Conservation (phyloP, 2,329 filamentous ascomycete species). For the Fusarium praegraminearum region DNA sequence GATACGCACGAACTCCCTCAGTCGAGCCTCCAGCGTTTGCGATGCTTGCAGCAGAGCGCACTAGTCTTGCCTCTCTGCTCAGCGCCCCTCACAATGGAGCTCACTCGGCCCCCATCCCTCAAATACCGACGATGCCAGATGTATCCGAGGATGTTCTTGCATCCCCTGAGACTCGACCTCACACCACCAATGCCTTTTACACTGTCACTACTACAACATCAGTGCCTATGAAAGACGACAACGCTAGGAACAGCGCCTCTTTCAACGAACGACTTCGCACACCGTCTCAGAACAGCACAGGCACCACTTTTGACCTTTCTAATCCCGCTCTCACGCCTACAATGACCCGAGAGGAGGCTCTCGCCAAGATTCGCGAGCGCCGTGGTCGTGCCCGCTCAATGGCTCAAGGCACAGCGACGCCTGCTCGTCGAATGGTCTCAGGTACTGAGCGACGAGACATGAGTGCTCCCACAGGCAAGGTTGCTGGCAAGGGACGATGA, state of each 20-base stretch:
- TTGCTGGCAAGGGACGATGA: constrained; percentile 42
- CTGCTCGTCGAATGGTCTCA: constrained; percentile 67
- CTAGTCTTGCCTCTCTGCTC: constrained; percentile 71
- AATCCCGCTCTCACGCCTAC: constrained; percentile 73
- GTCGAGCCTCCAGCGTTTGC: constrained; percentile 72
- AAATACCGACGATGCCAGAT: constrained; percentile 55
- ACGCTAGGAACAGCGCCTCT: constrained; percentile 53
- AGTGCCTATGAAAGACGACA: constrained; percentile 64
- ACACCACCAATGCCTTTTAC: constrained; percentile 62
- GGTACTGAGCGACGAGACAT: constrained; percentile 61
- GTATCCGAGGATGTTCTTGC: constrained; percentile 29
- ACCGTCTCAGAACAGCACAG: constrained; percentile 55
- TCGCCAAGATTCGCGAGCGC: constrained; percentile 80
- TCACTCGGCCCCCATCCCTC: constrained; percentile 51
- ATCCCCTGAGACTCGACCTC: constrained; percentile 54
- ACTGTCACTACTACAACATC: constrained; percentile 63
- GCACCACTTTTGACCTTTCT: constrained; percentile 62
- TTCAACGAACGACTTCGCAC: constrained; percentile 61
- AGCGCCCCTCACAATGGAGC: constrained; percentile 63
- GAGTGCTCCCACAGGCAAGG: constrained; percentile 60
- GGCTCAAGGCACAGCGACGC: constrained; percentile 70
- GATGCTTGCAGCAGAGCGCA: constrained; percentile 64
- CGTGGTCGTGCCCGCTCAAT: constrained; percentile 77
- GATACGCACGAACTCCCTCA: constrained; percentile 70
- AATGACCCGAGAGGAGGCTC: constrained; percentile 78